Evolutionary conservation across 139 green algal species (phyloP).

Genomic region (Bryopsis sp.): DNA sequence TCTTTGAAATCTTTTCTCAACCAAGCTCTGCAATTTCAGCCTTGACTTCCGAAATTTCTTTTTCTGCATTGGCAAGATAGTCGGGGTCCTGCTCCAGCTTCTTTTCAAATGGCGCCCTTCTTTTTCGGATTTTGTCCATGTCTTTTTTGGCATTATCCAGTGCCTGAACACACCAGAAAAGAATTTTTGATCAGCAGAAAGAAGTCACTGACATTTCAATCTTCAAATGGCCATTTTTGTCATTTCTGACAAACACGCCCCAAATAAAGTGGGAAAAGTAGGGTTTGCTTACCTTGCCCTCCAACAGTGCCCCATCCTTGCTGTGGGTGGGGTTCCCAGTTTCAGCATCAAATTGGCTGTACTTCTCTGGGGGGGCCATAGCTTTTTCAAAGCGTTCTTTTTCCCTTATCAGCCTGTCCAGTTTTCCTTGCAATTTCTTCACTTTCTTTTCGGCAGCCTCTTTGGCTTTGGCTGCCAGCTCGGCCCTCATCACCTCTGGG

Average conservation of each 20-base stretch:
- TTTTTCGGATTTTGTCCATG: slow-evolving; percentile 60
- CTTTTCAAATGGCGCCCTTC: slow-evolving; percentile 43
- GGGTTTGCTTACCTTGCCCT: slow-evolving; percentile 48
- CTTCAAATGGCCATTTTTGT: background rate
- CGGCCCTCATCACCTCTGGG: slow-evolving; percentile 57
- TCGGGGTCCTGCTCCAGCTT: slow-evolving; percentile 41
- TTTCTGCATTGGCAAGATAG: slow-evolving; percentile 26
- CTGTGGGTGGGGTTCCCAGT: slow-evolving; percentile 69
- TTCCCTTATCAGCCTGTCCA: slow-evolving; percentile 33
- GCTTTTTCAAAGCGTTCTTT: slow-evolving; percentile 57
- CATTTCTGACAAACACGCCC: slow-evolving; percentile 7
- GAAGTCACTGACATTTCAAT: background rate
- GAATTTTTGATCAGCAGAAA: background rate
- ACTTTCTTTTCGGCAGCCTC: slow-evolving; percentile 55
- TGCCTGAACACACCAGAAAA: slow-evolving; percentile 25
- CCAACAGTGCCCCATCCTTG: slow-evolving; percentile 61
- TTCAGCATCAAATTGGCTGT: slow-evolving; percentile 49
- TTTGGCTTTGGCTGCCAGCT: slow-evolving; percentile 50
- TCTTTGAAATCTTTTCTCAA: too few species aligned
- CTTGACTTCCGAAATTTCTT: slow-evolving; percentile 29
- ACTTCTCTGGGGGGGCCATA: slow-evolving; percentile 30
- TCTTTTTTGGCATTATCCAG: slow-evolving; percentile 67
- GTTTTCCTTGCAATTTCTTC: slow-evolving; percentile 32
- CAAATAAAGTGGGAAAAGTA: slow-evolving; percentile 1
- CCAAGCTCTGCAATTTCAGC: slow-evolving; percentile 26